A percentile compares a stretch with the other conserved stretches of the same genome.
These are phyloP conservation scores for Amanita thiersii DNA, from an alignment of 768 basidiomycete species.

Conservation along the genomic window DNA sequence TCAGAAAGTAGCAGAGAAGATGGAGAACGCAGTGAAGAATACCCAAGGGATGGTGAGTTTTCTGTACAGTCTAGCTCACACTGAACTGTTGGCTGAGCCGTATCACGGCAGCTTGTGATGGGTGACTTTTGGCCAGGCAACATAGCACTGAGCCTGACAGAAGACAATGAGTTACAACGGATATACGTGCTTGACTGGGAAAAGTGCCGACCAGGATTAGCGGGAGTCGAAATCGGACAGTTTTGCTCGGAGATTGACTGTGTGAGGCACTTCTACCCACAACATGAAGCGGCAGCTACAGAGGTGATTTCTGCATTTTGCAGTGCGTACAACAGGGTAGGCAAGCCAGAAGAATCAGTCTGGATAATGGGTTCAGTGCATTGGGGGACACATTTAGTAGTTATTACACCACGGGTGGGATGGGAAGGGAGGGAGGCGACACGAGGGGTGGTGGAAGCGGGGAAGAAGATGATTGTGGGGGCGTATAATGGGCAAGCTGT, in stretches of 20 bases:
- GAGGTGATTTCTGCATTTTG: conserved; percentile 37
- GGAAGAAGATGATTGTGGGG: too few relatives aligned
- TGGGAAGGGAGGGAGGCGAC: conserved; percentile 35
- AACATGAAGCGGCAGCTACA: conserved; percentile 25
- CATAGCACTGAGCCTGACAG: conserved; percentile 36
- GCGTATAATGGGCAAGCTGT: too few relatives aligned
- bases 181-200: conserved; percentile 63
- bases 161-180: conserved; percentile 25
- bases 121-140: conserved; percentile 74
- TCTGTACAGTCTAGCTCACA: not conserved
- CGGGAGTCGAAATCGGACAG: conserved; percentile 55
- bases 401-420: conserved; percentile 37
- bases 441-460: too few relatives aligned
- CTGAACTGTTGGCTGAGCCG: not conserved
- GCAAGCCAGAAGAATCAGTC: conserved; percentile 18
- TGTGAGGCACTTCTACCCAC: conserved; percentile 38
- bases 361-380: conserved; percentile 34
- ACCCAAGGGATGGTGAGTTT: conserved; percentile 21
- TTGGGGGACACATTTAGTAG: conserved; percentile 47
- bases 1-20: conserved; percentile 17
- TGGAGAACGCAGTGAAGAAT: conserved; percentile 16
- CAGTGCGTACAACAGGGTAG: conserved; percentile 28
- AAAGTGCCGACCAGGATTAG: conserved; percentile 44
- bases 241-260: conserved; percentile 53
- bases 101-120: conserved; percentile 48